phyloP scores from a whole-genome alignment of 2,329 filamentous ascomycete genomes.

The Colletotrichum ledebouriae region DNA sequence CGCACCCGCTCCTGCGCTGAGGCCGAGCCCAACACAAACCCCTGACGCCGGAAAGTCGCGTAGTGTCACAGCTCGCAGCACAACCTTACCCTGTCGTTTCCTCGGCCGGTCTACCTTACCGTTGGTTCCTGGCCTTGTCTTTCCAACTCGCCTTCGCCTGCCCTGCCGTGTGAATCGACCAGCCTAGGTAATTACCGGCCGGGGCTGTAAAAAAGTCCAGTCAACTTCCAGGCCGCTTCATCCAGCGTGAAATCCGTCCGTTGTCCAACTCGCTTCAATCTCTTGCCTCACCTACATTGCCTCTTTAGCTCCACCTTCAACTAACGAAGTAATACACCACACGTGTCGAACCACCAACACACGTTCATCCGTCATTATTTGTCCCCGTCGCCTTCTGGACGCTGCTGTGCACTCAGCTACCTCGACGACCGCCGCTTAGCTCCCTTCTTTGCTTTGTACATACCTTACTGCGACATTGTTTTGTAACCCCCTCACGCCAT shows the following conservation, averaged over 20 bases:
- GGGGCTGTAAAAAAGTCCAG: slow-evolving; percentile 27
- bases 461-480: slow-evolving; percentile 24
- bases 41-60: slow-evolving; percentile 39
- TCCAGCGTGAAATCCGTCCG: slow-evolving; percentile 16
- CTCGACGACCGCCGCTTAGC: not conserved
- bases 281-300: not conserved
- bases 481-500: slow-evolving; percentile 13
- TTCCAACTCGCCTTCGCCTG: slow-evolving; percentile 21
- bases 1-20: slow-evolving; percentile 30
- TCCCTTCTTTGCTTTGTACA: slow-evolving; percentile 8
- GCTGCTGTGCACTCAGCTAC: slow-evolving; percentile 38
- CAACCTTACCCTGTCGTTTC: slow-evolving; percentile 22
- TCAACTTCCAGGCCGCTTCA: slow-evolving; percentile 35
- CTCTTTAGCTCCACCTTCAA: slow-evolving; percentile 15
- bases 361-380: slow-evolving; percentile 16
- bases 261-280: slow-evolving; percentile 21
- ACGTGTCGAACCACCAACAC: slow-evolving; percentile 28
- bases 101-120: slow-evolving; percentile 13
- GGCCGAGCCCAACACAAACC: slow-evolving; percentile 34
- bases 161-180: slow-evolving; percentile 27
- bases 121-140: slow-evolving; percentile 8
- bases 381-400: slow-evolving; percentile 25
- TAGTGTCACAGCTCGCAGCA: slow-evolving; percentile 32
- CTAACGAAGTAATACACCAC: slow-evolving; percentile 23
- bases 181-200: slow-evolving; percentile 15